Conservation (phyloP, 176 grass and related monocot genomes). For the Oryza meridionalis region DNA sequence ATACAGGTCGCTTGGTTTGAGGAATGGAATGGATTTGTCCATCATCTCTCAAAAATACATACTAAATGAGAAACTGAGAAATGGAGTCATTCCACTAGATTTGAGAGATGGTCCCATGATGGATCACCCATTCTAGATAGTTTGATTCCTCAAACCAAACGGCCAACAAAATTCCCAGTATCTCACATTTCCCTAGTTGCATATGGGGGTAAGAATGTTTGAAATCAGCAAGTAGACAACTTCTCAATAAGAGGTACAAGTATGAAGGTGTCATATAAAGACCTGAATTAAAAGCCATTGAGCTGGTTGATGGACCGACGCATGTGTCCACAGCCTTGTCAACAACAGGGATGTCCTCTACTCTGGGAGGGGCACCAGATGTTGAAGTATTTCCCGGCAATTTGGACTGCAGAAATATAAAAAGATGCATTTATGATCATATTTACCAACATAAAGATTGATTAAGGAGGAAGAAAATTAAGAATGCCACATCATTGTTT, state of each 20-base stretch:
- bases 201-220: conserved; percentile 13
- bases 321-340: conserved; percentile 64
- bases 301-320: conserved; percentile 45
- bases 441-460: conserved; percentile 22
- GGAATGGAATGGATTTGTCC: no score
- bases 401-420: conserved; percentile 57
- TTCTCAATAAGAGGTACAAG: conserved; percentile 20
- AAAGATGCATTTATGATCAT: conserved; percentile 21
- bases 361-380: conserved; percentile 42
- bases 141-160: background rate
- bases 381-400: conserved; percentile 41
- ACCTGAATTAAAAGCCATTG: conserved; percentile 52
- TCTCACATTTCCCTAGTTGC: conserved; percentile 8
- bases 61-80: no score
- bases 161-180: background rate
- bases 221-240: conserved; percentile 24
- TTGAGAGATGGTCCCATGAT: background rate
- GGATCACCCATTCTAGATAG: background rate
- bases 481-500: background rate
- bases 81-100: background rate
- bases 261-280: conserved; percentile 22
- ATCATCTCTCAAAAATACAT: no score
- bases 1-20: no score
- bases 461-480: background rate
- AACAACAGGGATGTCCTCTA: conserved; percentile 53